Conservation (phyloP, 164 flowering plant species). For the Echeveria elegans region DNA sequence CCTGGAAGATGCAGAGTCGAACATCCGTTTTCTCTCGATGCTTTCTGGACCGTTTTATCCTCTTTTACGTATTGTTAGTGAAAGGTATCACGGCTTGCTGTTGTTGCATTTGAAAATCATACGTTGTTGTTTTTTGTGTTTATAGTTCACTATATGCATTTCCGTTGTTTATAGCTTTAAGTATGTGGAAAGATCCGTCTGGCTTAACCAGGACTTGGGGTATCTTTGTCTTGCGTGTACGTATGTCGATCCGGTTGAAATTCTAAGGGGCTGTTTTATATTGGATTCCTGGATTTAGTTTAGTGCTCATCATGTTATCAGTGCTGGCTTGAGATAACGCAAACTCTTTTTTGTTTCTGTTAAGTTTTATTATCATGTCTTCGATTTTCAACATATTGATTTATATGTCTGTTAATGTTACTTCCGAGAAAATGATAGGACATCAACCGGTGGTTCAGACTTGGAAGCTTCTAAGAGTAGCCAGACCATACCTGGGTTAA, state of each 20-base stretch:
- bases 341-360: not conserved
- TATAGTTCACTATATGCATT: not conserved
- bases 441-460: slow-evolving; percentile 31
- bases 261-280: not conserved
- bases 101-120: not conserved
- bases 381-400: not conserved
- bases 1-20: slow-evolving; percentile 56
- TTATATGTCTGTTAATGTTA: not conserved
- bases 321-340: not conserved
- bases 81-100: slow-evolving; percentile 40
- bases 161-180: not conserved
- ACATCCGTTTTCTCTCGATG: slow-evolving; percentile 75
- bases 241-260: not conserved
- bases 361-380: not conserved
- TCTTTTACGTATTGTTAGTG: slow-evolving; percentile 55
- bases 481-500: slow-evolving; percentile 38
- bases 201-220: not conserved
- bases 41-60: slow-evolving; percentile 92
- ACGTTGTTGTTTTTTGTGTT: not conserved
- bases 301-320: not conserved
- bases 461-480: slow-evolving; percentile 44
- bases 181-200: not conserved
- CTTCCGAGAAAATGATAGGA: slow-evolving; percentile 36
- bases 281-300: not conserved
- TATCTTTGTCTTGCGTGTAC: not conserved